These are phyloP conservation scores for Hypholoma sublateritium DNA, from an alignment of 768 basidiomycete species.

Conservation along the genomic window DNA sequence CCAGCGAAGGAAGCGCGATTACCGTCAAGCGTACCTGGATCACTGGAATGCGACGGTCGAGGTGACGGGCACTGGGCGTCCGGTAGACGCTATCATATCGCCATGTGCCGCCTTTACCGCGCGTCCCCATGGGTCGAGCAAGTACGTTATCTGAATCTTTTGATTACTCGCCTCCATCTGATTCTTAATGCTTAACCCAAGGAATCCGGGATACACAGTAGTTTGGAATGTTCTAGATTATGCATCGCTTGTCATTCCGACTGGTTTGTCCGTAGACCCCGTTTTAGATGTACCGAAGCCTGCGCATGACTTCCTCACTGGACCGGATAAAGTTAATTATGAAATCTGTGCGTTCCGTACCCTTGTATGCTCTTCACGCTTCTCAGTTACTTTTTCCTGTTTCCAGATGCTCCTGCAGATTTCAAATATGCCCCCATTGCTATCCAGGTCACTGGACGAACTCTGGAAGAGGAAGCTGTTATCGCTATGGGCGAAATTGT, in stretches of 20 bases:
- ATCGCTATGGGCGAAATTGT: constrained; percentile 70
- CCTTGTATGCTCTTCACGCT: background rate
- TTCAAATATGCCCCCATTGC: constrained; percentile 61
- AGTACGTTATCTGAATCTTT: background rate
- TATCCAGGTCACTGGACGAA: constrained; percentile 68
- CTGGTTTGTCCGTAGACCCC: constrained; percentile 59
- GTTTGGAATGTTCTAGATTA: constrained; percentile 72
- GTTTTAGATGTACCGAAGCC: constrained; percentile 46
- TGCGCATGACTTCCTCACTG: constrained; percentile 44
- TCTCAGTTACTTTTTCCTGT: too few species aligned
- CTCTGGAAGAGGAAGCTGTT: constrained; percentile 75
- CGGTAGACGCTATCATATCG: constrained; percentile 73
- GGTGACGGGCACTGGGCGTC: constrained; percentile 64
- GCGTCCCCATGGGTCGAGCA: constrained; percentile 53
- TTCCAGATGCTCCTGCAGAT: constrained; percentile 53
- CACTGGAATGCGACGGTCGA: constrained; percentile 56
- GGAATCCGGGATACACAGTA: constrained; percentile 52
- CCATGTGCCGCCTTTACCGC: constrained; percentile 63
- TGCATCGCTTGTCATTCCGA: constrained; percentile 56
- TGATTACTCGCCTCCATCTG: background rate
- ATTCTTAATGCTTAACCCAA: constrained; percentile 16
- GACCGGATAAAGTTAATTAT: constrained; percentile 47
- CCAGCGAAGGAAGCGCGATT: constrained; percentile 47
- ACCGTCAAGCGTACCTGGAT: constrained; percentile 59
- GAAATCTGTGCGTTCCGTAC: constrained; percentile 47